phyloP scores from a whole-genome alignment of 2,329 filamentous ascomycete genomes.

The Dactylonectria estremocensis region DNA sequence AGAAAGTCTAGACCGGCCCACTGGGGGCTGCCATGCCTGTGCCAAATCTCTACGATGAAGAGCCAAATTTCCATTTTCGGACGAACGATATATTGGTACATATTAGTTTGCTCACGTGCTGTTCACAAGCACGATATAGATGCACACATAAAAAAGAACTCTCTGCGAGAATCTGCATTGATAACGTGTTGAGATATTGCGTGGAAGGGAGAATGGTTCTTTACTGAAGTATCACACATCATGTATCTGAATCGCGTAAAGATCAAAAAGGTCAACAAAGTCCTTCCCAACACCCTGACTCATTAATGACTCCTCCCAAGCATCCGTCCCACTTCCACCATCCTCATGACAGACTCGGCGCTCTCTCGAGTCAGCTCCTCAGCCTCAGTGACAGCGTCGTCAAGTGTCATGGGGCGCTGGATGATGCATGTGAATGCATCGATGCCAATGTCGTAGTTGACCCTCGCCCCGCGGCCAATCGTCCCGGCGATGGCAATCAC shows the following conservation, averaged over 20 bases:
- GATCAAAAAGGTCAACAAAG: too few relatives aligned
- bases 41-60: background rate
- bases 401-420: conserved; percentile 51
- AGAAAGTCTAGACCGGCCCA: background rate
- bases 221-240: too few relatives aligned
- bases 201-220: too few relatives aligned
- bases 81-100: too few relatives aligned
- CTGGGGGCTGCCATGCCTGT: background rate
- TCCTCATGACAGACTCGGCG: conserved; percentile 53
- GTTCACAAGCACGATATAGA: too few relatives aligned
- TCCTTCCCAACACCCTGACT: background rate
- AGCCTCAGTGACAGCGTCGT: conserved; percentile 50
- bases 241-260: too few relatives aligned
- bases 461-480: conserved; percentile 52
- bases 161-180: too few relatives aligned
- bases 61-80: too few relatives aligned
- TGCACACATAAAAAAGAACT: too few relatives aligned
- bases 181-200: too few relatives aligned
- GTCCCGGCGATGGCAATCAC: conserved; percentile 60
- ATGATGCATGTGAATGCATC: conserved; percentile 54
- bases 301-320: conserved; percentile 33
- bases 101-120: too few relatives aligned
- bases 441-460: conserved; percentile 54
- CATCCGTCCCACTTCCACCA: conserved; percentile 51
- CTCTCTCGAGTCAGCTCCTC: conserved; percentile 52